phyloP scores from a whole-genome alignment of 192 early-diverging fungal genomes.

The Funneliformis mosseae region DNA sequence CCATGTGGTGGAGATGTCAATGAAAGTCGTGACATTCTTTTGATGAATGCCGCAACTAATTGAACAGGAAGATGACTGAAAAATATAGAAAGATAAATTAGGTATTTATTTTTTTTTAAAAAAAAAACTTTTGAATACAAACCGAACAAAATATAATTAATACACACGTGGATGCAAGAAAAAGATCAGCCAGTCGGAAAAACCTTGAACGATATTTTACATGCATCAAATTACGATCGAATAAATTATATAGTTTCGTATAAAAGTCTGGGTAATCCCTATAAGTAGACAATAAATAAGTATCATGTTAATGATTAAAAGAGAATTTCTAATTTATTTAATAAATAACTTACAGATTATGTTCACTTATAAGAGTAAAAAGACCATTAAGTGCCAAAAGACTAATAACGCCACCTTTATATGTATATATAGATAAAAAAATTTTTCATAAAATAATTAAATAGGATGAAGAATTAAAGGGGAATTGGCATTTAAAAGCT shows the following conservation, averaged over 20 bases:
- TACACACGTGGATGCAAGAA: constrained; percentile 81
- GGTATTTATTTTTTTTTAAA: background rate
- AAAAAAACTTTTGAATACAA: too few species aligned
- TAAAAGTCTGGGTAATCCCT: constrained; percentile 99
- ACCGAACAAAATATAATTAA: background rate
- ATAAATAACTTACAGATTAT: constrained; percentile 77
- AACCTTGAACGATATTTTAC: constrained; percentile 95
- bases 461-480: too few species aligned
- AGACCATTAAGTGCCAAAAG: constrained; percentile 93
- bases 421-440: background rate
- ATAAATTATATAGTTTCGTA: constrained; percentile 86
- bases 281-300: constrained; percentile 1
- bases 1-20: constrained; percentile 86
- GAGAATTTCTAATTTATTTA: background rate
- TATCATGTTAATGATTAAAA: background rate
- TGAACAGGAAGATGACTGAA: constrained; percentile 83
- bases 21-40: constrained; percentile 83
- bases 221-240: constrained; percentile 88
- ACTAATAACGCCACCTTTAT: constrained; percentile 83
- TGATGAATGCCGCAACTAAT: constrained; percentile 91
- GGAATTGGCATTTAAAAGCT: too few species aligned
- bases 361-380: constrained; percentile 92
- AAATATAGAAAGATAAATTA: constrained; percentile 15
- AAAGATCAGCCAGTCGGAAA: constrained; percentile 88
- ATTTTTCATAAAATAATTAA: too few species aligned